phyloP scores from a whole-genome alignment of 2,329 filamentous ascomycete genomes.

The Clonostachys byssicola region DNA sequence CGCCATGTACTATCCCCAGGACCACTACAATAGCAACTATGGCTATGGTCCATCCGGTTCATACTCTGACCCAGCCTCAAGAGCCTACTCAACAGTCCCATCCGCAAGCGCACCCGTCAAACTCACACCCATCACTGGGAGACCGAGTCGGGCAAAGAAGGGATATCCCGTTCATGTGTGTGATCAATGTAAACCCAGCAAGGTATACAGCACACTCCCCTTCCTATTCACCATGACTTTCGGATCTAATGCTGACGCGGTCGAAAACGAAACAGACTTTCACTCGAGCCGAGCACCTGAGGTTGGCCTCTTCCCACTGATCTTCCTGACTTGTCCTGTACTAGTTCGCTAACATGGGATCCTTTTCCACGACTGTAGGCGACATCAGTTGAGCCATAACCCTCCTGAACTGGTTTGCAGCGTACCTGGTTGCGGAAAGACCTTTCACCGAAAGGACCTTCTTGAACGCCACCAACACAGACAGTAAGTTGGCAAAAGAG shows the following conservation, averaged over 20 bases:
- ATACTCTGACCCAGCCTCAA: too few relatives aligned
- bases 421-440: slow-evolving; percentile 48
- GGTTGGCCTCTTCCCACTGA: slow-evolving; percentile 29
- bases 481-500: slow-evolving; percentile 28
- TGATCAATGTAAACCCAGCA: slow-evolving; percentile 44
- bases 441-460: slow-evolving; percentile 56
- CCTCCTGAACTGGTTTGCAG: slow-evolving; percentile 47
- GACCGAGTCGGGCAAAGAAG: slow-evolving; percentile 55
- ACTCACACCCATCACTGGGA: slow-evolving; percentile 48
- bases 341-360: neutral
- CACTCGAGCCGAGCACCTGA: slow-evolving; percentile 58
- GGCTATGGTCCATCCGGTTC: too few relatives aligned
- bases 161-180: slow-evolving; percentile 54
- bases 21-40: slow-evolving; percentile 9
- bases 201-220: slow-evolving; percentile 30
- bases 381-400: slow-evolving; percentile 57
- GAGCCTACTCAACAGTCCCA: too few relatives aligned
- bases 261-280: slow-evolving; percentile 42
- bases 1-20: slow-evolving; percentile 15
- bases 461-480: slow-evolving; percentile 51
- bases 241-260: neutral
- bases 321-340: too few relatives aligned
- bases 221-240: neutral
- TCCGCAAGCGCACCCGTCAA: too few relatives aligned
- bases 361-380: slow-evolving; percentile 26